Percentiles rank a stretch among this genome's conserved stretches.
Conservation (phyloP, 495 filamentous ascomycete genomes). For the Neurospora terricola region DNA sequence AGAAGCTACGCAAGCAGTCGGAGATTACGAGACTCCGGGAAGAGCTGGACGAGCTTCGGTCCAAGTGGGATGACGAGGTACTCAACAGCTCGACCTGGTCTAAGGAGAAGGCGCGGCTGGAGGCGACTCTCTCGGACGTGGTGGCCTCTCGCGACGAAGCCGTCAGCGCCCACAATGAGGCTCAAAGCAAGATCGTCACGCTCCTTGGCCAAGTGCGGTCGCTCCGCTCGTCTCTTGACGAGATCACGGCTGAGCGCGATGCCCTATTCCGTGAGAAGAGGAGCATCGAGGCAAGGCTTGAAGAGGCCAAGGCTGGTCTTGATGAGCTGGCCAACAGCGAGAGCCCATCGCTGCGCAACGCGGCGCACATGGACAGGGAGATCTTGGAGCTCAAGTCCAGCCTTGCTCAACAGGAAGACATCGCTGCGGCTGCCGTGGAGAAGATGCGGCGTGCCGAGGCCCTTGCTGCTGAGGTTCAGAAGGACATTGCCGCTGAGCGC, state of each 20-base stretch:
- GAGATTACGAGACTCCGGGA: slow-evolving; percentile 74
- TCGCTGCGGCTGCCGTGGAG: slow-evolving; percentile 83
- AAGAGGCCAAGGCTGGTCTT: slow-evolving; percentile 82
- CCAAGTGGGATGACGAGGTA: slow-evolving; percentile 98
- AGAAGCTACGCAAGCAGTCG: slow-evolving; percentile 49
- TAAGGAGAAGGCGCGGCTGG: slow-evolving; percentile 90
- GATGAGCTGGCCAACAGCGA: slow-evolving; percentile 83
- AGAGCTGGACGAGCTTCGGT: slow-evolving; percentile 87
- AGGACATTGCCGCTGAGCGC: slow-evolving; percentile 84
- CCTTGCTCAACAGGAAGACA: slow-evolving; percentile 88
- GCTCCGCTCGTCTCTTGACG: slow-evolving; percentile 75
- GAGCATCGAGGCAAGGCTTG: slow-evolving; percentile 73
- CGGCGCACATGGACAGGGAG: slow-evolving; percentile 80
- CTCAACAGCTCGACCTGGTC: slow-evolving; percentile 97
- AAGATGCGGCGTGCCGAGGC: slow-evolving; percentile 98
- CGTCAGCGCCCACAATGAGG: slow-evolving; percentile 85
- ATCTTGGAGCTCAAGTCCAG: slow-evolving; percentile 82
- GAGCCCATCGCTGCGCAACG: slow-evolving; percentile 83
- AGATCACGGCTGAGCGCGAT: slow-evolving; percentile 78
- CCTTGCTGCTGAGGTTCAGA: slow-evolving; percentile 78
- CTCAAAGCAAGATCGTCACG: slow-evolving; percentile 81
- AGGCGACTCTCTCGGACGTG: slow-evolving; percentile 83
- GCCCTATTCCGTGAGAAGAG: slow-evolving; percentile 81
- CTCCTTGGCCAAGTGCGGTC: slow-evolving; percentile 85
- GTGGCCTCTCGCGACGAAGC: slow-evolving; percentile 87